phyloP scores from a whole-genome alignment of 108 stramenopile species.

The Cylindrotheca fusiformis region DNA sequence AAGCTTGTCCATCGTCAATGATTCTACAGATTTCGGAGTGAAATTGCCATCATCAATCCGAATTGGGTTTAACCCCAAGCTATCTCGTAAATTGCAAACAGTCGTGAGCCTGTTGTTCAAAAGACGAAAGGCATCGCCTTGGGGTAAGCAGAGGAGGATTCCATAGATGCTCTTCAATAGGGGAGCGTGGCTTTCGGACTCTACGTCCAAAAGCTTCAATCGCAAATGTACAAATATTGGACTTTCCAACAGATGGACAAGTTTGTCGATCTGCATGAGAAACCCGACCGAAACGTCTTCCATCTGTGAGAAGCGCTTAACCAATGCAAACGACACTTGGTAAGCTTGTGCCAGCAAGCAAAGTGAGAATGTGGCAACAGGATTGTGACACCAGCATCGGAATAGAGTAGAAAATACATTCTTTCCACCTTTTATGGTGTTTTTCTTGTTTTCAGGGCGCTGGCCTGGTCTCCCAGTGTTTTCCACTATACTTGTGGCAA shows the following conservation, averaged over 20 bases:
- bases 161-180: constrained; percentile 95
- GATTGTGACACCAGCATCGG: constrained; percentile 96
- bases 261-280: constrained; percentile 97
- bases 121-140: constrained; percentile 87
- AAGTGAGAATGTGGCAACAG: constrained; percentile 94
- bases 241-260: constrained; percentile 95
- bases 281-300: constrained; percentile 96
- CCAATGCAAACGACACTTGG: constrained; percentile 89
- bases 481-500: constrained; percentile 31
- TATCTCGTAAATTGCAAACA: constrained; percentile 86
- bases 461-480: background rate
- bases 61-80: constrained; percentile 63
- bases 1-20: constrained; percentile 29
- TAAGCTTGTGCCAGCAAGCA: constrained; percentile 96
- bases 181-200: constrained; percentile 80
- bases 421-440: constrained; percentile 37
- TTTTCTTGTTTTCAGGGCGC: constrained; percentile 7
- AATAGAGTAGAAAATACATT: constrained; percentile 85
- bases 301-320: constrained; percentile 84
- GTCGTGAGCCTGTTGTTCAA: constrained; percentile 84
- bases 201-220: constrained; percentile 92
- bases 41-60: constrained; percentile 6
- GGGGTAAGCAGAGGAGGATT: constrained; percentile 92
- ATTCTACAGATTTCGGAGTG: background rate
- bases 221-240: constrained; percentile 97